Percentiles rank a stretch among this genome's conserved stretches.
phyloP scores from a whole-genome alignment of 805 yeast genomes.

The Lipomyces kockii region DNA sequence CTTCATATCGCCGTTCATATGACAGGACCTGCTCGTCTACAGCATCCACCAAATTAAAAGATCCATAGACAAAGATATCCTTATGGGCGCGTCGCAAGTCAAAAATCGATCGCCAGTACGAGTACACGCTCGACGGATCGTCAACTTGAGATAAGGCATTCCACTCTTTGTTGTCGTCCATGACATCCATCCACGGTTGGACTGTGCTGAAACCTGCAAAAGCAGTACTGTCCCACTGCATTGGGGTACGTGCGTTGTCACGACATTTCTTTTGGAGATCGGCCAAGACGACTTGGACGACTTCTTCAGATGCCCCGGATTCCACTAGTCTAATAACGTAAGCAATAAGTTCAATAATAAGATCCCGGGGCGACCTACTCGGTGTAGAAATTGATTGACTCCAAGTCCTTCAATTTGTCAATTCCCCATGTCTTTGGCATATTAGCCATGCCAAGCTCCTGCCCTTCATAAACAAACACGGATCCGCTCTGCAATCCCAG shows the following conservation, averaged over 20 bases:
- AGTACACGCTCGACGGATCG: conserved; percentile 53
- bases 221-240: too few relatives aligned
- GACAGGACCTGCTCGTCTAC: conserved; percentile 10
- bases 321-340: too few relatives aligned
- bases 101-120: conserved; percentile 53
- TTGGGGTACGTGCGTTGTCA: too few relatives aligned
- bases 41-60: conserved; percentile 50
- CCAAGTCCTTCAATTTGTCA: conserved; percentile 57
- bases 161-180: conserved; percentile 52
- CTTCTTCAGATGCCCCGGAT: too few relatives aligned
- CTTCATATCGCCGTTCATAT: conserved; percentile 10
- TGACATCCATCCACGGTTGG: too few relatives aligned
- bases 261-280: too few relatives aligned
- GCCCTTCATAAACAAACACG: conserved; percentile 63
- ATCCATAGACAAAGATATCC: conserved; percentile 54
- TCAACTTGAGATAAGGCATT: conserved; percentile 53
- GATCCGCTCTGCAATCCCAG: conserved; percentile 58
- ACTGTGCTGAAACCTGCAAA: too few relatives aligned
- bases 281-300: too few relatives aligned
- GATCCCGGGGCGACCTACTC: too few relatives aligned
- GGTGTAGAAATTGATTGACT: conserved; percentile 51
- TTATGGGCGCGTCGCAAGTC: conserved; percentile 51
- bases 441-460: conserved; percentile 50
- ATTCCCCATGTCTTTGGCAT: conserved; percentile 50
- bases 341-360: too few relatives aligned